Base-by-base conservation (phyloP, 2,329 filamentous ascomycete species). In the Triangularia setosa region DNA sequence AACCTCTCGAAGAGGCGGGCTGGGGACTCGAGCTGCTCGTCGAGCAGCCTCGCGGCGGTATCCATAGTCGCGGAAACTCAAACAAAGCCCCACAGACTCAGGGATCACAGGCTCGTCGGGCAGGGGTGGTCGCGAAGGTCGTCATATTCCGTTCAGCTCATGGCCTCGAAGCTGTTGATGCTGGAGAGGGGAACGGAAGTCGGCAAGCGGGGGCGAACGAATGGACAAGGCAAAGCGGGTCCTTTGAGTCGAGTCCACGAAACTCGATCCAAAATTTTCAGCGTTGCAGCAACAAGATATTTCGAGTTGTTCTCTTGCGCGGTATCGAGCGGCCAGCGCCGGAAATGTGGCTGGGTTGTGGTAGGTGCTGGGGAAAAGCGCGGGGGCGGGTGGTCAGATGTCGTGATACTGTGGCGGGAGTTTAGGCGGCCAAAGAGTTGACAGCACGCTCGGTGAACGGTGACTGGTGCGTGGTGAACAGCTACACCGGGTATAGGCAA, bases 1-100 rank as follows among this genome's bases (percentile, higher is more conserved):
- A 93, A 81, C 59, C 90, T 86, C 75, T 93, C 89, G 71, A 88
- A 90, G 61, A 93, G 83, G 71, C 88, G 86, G 69, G 83, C 80
- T 53, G 89, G 89, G 65, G 88, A 87, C 74, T 87, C 85, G 72
- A 85, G 79, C 71, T 80, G 79, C 72, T 80, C 77, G 75, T 86
- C 83, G 71, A 76, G 76, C 76, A 79, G 76, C 74, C 79, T 75
- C 68, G 76, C 75, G 73, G 78, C 75, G 75, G 79, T 77, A 75
- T 85, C 83, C 84, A 86, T 86, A 72, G 69, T 79, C 75, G 69
- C 69, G 62, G 67, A 56, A 62, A 65, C 66, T 62, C 61, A 68
- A 64, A 69, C 72, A 67, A 66, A 68, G 48, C 60, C 61, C 65
- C 57, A 57, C 62, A 62, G 64, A 64, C 67, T 71, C 67, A 69